Conservation (phyloP, 768 basidiomycete species). For the Trametes meyenii region DNA sequence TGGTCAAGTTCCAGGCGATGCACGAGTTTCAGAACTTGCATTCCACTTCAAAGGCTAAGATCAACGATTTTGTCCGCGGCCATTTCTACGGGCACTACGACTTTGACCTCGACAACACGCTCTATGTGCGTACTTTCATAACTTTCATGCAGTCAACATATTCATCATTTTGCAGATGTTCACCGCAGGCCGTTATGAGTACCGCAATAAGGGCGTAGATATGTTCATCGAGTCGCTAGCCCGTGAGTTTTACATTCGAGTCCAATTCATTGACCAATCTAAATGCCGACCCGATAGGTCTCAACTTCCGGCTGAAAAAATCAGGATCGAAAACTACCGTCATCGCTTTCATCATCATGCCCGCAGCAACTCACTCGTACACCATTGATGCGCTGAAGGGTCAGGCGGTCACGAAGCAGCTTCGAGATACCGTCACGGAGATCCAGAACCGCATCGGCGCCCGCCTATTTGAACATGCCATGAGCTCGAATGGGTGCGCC, state of each 20-base stretch:
- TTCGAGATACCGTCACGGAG: slow-evolving; percentile 93
- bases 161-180: slow-evolving; percentile 68
- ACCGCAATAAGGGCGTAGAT: slow-evolving; percentile 98
- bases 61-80: slow-evolving; percentile 95
- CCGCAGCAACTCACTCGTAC: slow-evolving; percentile 93
- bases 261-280: no score
- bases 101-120: slow-evolving; percentile 91
- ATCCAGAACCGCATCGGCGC: slow-evolving; percentile 93
- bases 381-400: slow-evolving; percentile 97
- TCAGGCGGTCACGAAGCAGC: slow-evolving; percentile 96
- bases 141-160: neutral
- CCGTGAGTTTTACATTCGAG: slow-evolving; percentile 49
- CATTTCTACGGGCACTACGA: slow-evolving; percentile 99
- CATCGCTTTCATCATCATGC: slow-evolving; percentile 99
- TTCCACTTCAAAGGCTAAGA: slow-evolving; percentile 92
- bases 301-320: slow-evolving; percentile 66
- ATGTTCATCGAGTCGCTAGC: slow-evolving; percentile 99
- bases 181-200: slow-evolving; percentile 99
- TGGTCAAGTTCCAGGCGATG: slow-evolving; percentile 99
- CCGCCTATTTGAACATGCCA: slow-evolving; percentile 91
- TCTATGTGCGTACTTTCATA: slow-evolving; percentile 59
- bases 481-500: slow-evolving; percentile 85
- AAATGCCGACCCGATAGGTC: slow-evolving; percentile 32
- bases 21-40: slow-evolving; percentile 99
- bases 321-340: slow-evolving; percentile 77